Evolutionary conservation across 805 yeast genomes (phyloP), one percentile per base, ranked within the genome.

Genomic region (Nakazawaea ernobii): DNA sequence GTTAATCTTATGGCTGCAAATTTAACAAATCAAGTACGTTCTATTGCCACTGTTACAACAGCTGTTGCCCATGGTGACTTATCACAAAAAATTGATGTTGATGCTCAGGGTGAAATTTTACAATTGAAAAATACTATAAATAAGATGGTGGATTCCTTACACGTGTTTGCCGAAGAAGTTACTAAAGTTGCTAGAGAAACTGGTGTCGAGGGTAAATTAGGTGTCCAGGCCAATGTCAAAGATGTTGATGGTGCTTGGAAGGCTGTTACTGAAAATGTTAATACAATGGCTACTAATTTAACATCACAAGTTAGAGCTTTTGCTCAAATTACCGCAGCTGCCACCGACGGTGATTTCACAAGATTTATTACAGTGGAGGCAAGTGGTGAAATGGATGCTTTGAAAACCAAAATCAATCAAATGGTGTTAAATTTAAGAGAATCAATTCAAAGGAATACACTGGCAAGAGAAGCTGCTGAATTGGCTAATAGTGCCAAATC

Each of bases 201-300:
- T 55, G 96, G 96, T 70, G 86, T 87, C 43, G 92, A 88, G 59
- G 96, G 96, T 69, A 88, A 87, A 63, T 75, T 88, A 46, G 96
- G 96, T 57, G 94, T 87, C 42, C 95, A 87, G 61, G 95, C 96
- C 7, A 94, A 88, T 61, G 95, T 88, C 27, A 78, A 82, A 45
- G 96, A 88, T 68, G 95, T 88, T 20, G 95, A 87, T 64, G 96
- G 96, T 2, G 67, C 87, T 51, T 88, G 96, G 96, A 87, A 85
- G 59, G 95, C 86, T 57, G 88, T 88, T 59, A 88, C 95, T 27
- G 86, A 94, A 15, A 88, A 88, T 66, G 96, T 88, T 54, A 88
- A 88, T 61, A 87, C 92, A 24, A 88, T 88, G 96, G 96, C 96
- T 45, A 82, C 92, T n/a, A 88, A 88, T 62, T 76, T 88, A 62